These are phyloP conservation scores for Podaxis sp. DNA, from an alignment of 768 basidiomycete genomes.

Conservation along the genomic window DNA sequence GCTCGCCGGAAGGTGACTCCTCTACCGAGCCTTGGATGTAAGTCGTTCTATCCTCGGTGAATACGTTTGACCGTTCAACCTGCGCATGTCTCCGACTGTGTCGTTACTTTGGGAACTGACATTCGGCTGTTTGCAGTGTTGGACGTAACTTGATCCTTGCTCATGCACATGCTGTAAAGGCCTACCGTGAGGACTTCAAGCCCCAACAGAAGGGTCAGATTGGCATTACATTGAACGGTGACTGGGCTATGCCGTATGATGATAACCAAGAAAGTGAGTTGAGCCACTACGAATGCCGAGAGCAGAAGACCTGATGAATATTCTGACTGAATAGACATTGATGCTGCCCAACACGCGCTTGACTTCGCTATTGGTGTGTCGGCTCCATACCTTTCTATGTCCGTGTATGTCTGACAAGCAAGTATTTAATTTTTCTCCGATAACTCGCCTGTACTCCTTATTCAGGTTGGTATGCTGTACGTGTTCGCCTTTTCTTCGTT, in stretches of 20 bases:
- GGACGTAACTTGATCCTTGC: constrained; percentile 65
- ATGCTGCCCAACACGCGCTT: constrained; percentile 66
- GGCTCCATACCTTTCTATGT: constrained; percentile 15
- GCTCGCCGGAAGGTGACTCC: constrained; percentile 58
- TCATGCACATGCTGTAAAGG: constrained; percentile 62
- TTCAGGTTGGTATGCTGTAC: constrained; percentile 56
- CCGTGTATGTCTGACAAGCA: constrained; percentile 16
- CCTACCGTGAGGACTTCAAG: constrained; percentile 67
- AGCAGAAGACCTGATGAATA: neutral
- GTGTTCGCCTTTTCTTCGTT: constrained; percentile 18
- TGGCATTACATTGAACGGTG: constrained; percentile 77
- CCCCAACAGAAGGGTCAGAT: constrained; percentile 57
- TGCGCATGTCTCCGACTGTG: neutral
- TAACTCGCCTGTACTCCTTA: constrained; percentile 19
- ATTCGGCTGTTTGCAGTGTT: constrained; percentile 38
- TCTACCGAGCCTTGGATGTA: constrained; percentile 70
- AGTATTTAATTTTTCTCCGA: constrained; percentile 17
- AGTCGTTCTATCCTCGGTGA: constrained; percentile 19
- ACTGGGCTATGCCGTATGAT: constrained; percentile 73
- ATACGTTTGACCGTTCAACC: constrained; percentile 14
- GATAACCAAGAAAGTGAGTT: constrained; percentile 61
- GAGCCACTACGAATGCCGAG: neutral
- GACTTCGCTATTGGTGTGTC: constrained; percentile 65
- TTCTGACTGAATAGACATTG: constrained; percentile 42
- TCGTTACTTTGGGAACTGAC: constrained; percentile 8